Conservation (phyloP, 495 filamentous ascomycete species). For the Geoglossum glabrum region DNA sequence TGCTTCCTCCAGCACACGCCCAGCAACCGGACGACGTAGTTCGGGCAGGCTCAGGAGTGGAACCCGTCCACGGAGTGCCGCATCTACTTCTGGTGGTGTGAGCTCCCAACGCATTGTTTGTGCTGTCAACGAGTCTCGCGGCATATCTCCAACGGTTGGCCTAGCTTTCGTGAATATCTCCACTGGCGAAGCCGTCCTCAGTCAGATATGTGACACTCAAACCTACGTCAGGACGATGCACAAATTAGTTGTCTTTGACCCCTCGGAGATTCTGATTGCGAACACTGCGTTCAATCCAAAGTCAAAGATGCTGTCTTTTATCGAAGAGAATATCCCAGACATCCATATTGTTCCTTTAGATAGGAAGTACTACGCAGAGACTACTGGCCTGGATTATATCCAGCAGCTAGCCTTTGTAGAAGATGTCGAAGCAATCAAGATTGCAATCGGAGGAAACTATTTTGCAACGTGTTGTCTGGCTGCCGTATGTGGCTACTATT, state of each 20-base stretch:
- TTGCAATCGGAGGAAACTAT: constrained; percentile 63
- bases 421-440: constrained; percentile 58
- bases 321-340: constrained; percentile 46
- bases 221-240: constrained; percentile 69
- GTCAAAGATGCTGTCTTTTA: constrained; percentile 57
- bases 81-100: constrained; percentile 34
- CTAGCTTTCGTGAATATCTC: constrained; percentile 75
- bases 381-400: constrained; percentile 55
- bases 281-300: constrained; percentile 42
- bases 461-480: constrained; percentile 79
- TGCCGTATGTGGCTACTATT: constrained; percentile 36
- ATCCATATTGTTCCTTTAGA: constrained; percentile 43
- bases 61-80: constrained; percentile 44
- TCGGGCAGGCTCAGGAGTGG: constrained; percentile 27
- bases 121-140: constrained; percentile 75
- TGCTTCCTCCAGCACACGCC: constrained; percentile 9
- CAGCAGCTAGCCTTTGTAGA: constrained; percentile 55
- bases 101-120: constrained; percentile 61
- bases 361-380: constrained; percentile 79
- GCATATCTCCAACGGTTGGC: constrained; percentile 70
- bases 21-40: constrained; percentile 22
- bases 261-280: constrained; percentile 53
- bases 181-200: constrained; percentile 63
- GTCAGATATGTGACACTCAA: constrained; percentile 78
- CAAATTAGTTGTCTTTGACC: constrained; percentile 62